Conservation (phyloP, 352 stramenopile genomes). For the Phytophthora idaei region DNA sequence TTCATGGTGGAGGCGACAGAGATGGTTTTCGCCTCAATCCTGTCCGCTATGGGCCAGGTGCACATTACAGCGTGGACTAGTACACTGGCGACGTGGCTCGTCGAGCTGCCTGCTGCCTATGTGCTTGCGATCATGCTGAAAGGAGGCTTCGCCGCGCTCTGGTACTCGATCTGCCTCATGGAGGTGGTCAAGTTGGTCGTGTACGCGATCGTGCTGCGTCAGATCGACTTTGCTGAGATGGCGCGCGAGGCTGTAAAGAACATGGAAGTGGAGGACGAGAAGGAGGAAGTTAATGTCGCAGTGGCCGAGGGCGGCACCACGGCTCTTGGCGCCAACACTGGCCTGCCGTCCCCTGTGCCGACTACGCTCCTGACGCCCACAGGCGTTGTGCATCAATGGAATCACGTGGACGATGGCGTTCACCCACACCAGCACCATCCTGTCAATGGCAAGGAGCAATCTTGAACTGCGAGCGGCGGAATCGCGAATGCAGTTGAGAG, state of each 20-base stretch:
- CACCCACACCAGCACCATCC: conserved; percentile 15
- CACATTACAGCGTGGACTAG: conserved; percentile 36
- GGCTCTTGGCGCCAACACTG: conserved; percentile 30
- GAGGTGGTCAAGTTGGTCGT: conserved; percentile 36
- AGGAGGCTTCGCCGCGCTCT: conserved; percentile 31
- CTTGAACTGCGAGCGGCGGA: background rate
- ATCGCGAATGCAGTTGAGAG: background rate
- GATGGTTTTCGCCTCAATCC: conserved; percentile 37
- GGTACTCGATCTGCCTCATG: conserved; percentile 41
- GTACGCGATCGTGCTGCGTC: conserved; percentile 29
- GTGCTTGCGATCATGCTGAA: conserved; percentile 28
- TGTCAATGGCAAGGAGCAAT: background rate
- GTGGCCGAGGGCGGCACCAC: conserved; percentile 30
- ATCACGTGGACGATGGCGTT: conserved; percentile 31
- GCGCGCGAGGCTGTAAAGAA: conserved; percentile 33
- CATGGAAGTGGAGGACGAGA: conserved; percentile 36
- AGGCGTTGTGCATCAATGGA: conserved; percentile 31
- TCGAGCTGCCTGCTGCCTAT: conserved; percentile 32
- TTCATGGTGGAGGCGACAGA: conserved; percentile 40
- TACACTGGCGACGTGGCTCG: conserved; percentile 30
- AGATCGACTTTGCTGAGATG: conserved; percentile 30
- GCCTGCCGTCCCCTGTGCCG: conserved; percentile 26
- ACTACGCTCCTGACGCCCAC: conserved; percentile 34
- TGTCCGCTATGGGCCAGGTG: conserved; percentile 35
- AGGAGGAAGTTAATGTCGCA: conserved; percentile 28